These are phyloP conservation scores for Colletotrichum sp. DNA, from an alignment of 2,329 filamentous ascomycete species.

Conservation along the genomic window DNA sequence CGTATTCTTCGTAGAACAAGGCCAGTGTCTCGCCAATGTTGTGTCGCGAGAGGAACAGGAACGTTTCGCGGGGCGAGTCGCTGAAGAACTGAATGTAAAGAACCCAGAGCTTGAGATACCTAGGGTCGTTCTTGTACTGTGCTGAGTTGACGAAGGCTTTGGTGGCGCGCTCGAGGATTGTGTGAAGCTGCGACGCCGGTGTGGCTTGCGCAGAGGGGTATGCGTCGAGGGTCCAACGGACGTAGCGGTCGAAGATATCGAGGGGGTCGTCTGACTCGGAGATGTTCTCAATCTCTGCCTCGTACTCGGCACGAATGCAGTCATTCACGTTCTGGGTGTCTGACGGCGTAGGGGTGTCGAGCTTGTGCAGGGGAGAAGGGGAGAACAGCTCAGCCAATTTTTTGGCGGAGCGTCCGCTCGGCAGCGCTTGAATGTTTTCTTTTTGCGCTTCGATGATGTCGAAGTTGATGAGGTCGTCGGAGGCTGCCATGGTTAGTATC, in stretches of 20 bases:
- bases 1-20: constrained; percentile 96
- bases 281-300: constrained; percentile 79
- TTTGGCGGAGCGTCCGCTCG: constrained; percentile 85
- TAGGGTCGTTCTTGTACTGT: constrained; percentile 93
- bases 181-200: constrained; percentile 86
- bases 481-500: constrained; percentile 48
- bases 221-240: constrained; percentile 94
- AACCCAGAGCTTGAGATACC: constrained; percentile 93
- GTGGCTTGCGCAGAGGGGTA: constrained; percentile 95
- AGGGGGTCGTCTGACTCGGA: constrained; percentile 93
- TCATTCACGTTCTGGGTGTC: constrained; percentile 81
- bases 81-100: constrained; percentile 93
- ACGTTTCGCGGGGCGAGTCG: constrained; percentile 91
- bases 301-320: constrained; percentile 81
- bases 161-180: constrained; percentile 89
- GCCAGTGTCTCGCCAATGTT: constrained; percentile 86
- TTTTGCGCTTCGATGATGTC: constrained; percentile 96
- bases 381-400: constrained; percentile 86
- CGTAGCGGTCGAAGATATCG: constrained; percentile 94
- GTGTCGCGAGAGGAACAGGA: constrained; percentile 88
- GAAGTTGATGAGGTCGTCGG: constrained; percentile 72
- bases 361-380: constrained; percentile 63
- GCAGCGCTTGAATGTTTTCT: constrained; percentile 95
- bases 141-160: constrained; percentile 84
- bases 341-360: constrained; percentile 69